These are phyloP conservation scores for Avena sativa DNA, from an alignment of 176 grass and related monocot genomes.

Conservation along the genomic window DNA sequence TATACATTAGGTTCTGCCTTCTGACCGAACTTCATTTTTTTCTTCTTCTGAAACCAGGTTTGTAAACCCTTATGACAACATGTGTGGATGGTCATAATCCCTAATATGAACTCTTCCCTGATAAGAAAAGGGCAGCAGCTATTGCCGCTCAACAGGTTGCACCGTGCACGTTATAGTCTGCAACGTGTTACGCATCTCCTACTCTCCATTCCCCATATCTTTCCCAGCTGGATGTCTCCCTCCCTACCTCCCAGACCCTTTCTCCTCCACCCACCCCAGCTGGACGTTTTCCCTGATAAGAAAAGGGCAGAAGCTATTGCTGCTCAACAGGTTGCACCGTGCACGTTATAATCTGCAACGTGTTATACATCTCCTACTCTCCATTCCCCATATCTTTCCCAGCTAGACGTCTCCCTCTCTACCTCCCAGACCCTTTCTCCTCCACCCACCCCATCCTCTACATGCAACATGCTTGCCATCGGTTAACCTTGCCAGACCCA, in stretches of 20 bases:
- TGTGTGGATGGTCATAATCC: background rate
- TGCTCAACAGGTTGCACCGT: background rate
- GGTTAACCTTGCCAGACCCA: background rate
- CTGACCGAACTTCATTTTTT: background rate
- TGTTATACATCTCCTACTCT: background rate
- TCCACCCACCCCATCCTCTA: background rate
- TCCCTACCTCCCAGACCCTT: background rate
- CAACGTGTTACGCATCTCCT: background rate
- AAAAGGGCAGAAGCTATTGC: background rate
- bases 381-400: background rate
- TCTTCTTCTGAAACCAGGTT: background rate
- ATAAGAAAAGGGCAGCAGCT: background rate
- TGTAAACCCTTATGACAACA: background rate
- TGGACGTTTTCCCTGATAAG: background rate
- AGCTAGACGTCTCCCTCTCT: background rate
- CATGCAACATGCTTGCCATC: background rate
- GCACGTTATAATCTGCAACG: background rate
- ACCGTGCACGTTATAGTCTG: background rate
- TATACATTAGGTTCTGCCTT: constrained; percentile 10
- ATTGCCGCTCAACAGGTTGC: background rate
- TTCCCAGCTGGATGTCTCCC: background rate
- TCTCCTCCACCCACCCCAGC: background rate
- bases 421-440: background rate
- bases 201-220: background rate
- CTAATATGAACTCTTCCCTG: background rate